Base-by-base conservation (phyloP, 148 eudicot species). In the Fagopyrum homotropicum region DNA sequence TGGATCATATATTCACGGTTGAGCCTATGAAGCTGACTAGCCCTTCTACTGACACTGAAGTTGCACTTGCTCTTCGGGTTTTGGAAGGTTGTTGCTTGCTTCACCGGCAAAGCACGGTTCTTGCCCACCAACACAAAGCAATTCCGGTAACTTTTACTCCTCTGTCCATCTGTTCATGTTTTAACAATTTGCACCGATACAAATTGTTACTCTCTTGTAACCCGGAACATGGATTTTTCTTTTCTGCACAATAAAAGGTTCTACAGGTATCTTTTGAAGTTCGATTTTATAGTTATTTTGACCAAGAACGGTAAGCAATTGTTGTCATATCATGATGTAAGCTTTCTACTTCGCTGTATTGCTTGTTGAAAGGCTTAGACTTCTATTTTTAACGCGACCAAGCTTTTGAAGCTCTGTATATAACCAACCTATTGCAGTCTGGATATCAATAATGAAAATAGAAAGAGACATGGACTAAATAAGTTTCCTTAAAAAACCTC, bases 21-120 rank as follows among this genome's bases (percentile, higher is more conserved):
- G 89, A 89, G 82, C 90, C 99, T 55, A 76, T 95, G 88, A 90
- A 89, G 82, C 80, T 92, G 73, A 79, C 86, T 48, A 89, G 90
- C 76, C 92, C 99, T 57, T 86, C 97, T 63, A 84, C 93, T 54
- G 90, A 95, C 79, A 83, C 92, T 63, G 97, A 95, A 83, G 89
- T 90, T 66, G 93, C 97, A 79, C 88, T 95, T 78, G 99, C 99
- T 40, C 94, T 95, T 77, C 88, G 93, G 77, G 97, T 90, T 78
- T 74, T 95, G 79, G 98, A 92, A 90, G 99, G 99, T 69, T 92
- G 99, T 76, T 92, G 98, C 86, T 84, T 95, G 80, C 85, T 92
- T 79, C 97, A 95, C 77, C 73, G 85, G 51, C 87, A 83, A 81
- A 92, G 97, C 79, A 84, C 91, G 4, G 72, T 90, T 73, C 81